Conservation (phyloP, 208 protist genomes). For the Paratrypanosoma confusum region DNA sequence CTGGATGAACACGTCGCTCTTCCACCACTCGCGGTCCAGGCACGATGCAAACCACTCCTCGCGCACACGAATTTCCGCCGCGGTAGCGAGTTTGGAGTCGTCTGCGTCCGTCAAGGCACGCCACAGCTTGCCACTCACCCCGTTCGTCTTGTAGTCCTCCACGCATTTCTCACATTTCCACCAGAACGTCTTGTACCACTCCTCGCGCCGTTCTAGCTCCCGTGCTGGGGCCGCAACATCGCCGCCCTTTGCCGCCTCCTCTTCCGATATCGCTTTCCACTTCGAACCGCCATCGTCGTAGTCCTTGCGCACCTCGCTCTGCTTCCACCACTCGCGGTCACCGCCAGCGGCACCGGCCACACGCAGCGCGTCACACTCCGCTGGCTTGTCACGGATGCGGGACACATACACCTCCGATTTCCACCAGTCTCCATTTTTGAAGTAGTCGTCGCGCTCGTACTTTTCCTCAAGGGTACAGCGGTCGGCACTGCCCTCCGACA, state of each 20-base stretch:
- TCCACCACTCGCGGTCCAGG: slow-evolving; percentile 27
- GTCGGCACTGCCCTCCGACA: slow-evolving; percentile 13
- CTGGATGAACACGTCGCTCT: slow-evolving; percentile 9
- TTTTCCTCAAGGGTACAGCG: slow-evolving; percentile 24
- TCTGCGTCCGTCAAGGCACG: slow-evolving; percentile 3
- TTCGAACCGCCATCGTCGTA: slow-evolving; percentile 15
- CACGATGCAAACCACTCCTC: slow-evolving; percentile 19
- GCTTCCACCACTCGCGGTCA: slow-evolving; percentile 30
- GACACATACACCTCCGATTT: slow-evolving; percentile 17
- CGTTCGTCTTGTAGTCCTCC: slow-evolving; percentile 22
- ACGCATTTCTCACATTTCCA: slow-evolving; percentile 20
- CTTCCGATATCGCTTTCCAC: slow-evolving; percentile 16
- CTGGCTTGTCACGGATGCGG: slow-evolving; percentile 6
- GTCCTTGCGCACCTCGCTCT: slow-evolving; percentile 9
- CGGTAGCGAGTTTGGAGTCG: slow-evolving; percentile 1
- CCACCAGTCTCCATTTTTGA: slow-evolving; percentile 34
- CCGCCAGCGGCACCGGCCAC: slow-evolving; percentile 10
- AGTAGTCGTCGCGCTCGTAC: slow-evolving; percentile 25
- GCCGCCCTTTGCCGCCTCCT: slow-evolving; percentile 8
- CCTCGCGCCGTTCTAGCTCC: slow-evolving; percentile 9
- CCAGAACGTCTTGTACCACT: slow-evolving; percentile 25
- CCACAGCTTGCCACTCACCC: slow-evolving; percentile 15
- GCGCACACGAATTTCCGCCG: slow-evolving; percentile 8
- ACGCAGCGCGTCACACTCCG: slow-evolving; percentile 13
- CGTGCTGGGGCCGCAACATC: slow-evolving; percentile 8